Conservation (phyloP, 1,139 yeast genomes). For the Hemisphaericaspora xylanilytica region DNA sequence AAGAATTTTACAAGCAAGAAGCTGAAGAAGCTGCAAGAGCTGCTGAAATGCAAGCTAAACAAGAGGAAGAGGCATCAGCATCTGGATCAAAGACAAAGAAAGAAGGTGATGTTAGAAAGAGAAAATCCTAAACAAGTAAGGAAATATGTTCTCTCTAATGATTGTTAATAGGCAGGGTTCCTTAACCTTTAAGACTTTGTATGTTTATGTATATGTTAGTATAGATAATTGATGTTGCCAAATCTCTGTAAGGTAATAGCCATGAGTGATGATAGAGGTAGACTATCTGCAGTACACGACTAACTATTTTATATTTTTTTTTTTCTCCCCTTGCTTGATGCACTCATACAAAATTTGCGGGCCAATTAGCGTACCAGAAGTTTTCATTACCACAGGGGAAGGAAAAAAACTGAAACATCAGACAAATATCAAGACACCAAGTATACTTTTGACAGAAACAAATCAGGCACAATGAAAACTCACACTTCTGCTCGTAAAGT, state of each 20-base stretch:
- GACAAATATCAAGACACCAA: too few relatives aligned
- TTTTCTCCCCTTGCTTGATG: neutral
- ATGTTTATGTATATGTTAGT: neutral
- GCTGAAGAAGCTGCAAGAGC: slow-evolving; percentile 27
- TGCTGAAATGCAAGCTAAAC: slow-evolving; percentile 20
- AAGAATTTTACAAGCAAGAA: slow-evolving; percentile 46
- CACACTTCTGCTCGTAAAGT: slow-evolving; percentile 29
- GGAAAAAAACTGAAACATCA: slow-evolving; percentile 2
- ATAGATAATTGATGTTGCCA: neutral
- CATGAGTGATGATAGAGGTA: too few relatives aligned
- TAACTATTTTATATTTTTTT: neutral
- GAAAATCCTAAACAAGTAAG: slow-evolving; percentile 15
- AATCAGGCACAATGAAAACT: slow-evolving; percentile 11
- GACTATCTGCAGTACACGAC: slow-evolving; percentile 1
- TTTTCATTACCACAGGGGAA: slow-evolving; percentile 8
- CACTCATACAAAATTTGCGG: neutral
- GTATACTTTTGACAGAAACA: neutral
- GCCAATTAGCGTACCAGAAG: slow-evolving; percentile 15
- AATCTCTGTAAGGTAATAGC: neutral
- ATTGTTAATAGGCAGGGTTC: too few relatives aligned
- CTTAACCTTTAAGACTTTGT: neutral
- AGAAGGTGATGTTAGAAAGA: slow-evolving; percentile 17
- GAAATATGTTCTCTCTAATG: too few relatives aligned
- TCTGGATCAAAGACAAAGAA: slow-evolving; percentile 18
- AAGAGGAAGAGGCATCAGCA: slow-evolving; percentile 17